Base-by-base conservation (phyloP, 768 basidiomycete genomes). In the Podaxis sp. region DNA sequence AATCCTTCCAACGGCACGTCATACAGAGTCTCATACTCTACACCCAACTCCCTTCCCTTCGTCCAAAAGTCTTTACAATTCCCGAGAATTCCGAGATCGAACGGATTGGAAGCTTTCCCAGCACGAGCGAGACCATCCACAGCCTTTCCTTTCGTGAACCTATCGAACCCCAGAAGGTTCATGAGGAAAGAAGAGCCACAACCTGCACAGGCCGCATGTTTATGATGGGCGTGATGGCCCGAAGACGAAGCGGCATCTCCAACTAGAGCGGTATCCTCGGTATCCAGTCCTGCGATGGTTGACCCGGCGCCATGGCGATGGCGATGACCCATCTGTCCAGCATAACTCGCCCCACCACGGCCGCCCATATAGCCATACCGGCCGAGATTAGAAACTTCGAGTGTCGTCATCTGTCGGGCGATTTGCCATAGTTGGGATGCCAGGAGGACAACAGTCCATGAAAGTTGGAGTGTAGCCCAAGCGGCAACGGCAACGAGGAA, bases 341-440 rank as follows among this genome's bases (percentile, higher is more conserved):
- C 77, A 18, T 90, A 77, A 38, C 81, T 84, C 2, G 86, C 82
- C 18, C 85, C 85, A 0, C 87, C 91, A 42, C 92, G 86, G 0
- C 95, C 95, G 38, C 97, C 96, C 93, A 99, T 96, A 77, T 88
- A 98, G 11, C 97, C 96, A 68, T 88, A 98, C 50, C 96, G 84
- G 2, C 96, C 94, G 2, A 98, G 85, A 69, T 99, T 99, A 61
- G 88, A 89, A 2, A 98, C 93, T 70, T 99, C 96, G 57, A 95
- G 82, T 0, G 96, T 98, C 1, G 96, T 99, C 84, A 98, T 93
- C 69, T 98, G 95, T 25, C 89, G 84, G 1, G 89, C 84, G 57
- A 98, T 86, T 73, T 99, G 97, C 91, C 92, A 96, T 52, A 88
- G 78, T 67, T 99, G 96, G 3, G 87, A 86, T 48, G 81, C 84